Evolutionary conservation across 768 basidiomycete species (phyloP).

Genomic region (Mycena crocata): DNA sequence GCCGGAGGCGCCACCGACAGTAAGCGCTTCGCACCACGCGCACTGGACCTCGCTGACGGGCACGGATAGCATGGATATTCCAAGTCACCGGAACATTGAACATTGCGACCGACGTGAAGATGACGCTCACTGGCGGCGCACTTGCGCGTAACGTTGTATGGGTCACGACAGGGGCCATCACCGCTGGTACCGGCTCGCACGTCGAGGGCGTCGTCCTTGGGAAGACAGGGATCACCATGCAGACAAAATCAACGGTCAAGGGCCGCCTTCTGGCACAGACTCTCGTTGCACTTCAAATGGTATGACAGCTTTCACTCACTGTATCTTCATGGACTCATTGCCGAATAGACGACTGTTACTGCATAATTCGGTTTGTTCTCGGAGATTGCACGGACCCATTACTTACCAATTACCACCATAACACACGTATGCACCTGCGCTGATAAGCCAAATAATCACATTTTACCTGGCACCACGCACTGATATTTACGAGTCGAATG

Average conservation of each 20-base stretch:
- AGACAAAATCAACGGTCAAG: conserved; percentile 32
- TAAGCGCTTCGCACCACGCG: neutral
- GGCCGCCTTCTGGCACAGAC: conserved; percentile 38
- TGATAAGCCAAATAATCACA: too few relatives aligned
- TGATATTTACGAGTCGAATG: too few relatives aligned
- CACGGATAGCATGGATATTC: conserved; percentile 36
- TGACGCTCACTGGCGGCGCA: conserved; percentile 36
- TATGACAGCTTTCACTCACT: too few relatives aligned
- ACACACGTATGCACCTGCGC: too few relatives aligned
- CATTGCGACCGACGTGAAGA: conserved; percentile 7
- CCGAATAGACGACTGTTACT: too few relatives aligned
- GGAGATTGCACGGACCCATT: too few relatives aligned
- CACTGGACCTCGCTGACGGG: neutral
- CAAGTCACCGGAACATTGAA: conserved; percentile 34
- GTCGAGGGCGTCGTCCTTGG: conserved; percentile 36
- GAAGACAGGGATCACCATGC: conserved; percentile 25
- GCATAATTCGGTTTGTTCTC: too few relatives aligned
- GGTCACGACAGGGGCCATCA: conserved; percentile 31
- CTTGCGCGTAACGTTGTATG: conserved; percentile 37
- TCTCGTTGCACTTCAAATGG: conserved; percentile 30
- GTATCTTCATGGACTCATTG: too few relatives aligned
- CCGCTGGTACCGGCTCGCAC: conserved; percentile 26
- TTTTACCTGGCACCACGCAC: too few relatives aligned
- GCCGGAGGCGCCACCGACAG: conserved; percentile 1
- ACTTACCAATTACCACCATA: too few relatives aligned